phyloP scores from a whole-genome alignment of 371 early-diverging fungal genomes.

The Circinella umbellata region DNA sequence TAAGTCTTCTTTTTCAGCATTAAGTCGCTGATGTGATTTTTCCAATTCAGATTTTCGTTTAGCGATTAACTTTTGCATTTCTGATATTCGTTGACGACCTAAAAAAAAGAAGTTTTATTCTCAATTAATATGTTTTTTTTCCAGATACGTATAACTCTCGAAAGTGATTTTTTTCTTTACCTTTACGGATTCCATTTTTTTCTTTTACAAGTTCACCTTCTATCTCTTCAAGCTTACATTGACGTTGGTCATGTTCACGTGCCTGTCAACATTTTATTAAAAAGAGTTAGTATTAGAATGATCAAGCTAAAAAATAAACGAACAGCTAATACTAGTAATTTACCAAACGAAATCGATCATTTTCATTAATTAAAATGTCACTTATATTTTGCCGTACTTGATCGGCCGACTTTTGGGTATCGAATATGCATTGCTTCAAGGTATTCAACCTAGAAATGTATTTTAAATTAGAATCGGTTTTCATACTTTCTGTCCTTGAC shows the following conservation, averaged over 20 bases:
- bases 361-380: conserved; percentile 39
- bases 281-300: background rate
- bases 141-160: no score
- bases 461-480: no score
- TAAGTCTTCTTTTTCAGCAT: conserved; percentile 41
- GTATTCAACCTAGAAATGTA: conserved; percentile 44
- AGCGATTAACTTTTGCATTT: conserved; percentile 25
- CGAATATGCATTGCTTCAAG: conserved; percentile 60
- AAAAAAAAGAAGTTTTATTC: background rate
- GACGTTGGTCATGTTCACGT: conserved; percentile 38
- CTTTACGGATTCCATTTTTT: conserved; percentile 24
- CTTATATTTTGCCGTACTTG: conserved; percentile 54
- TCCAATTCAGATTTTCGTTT: conserved; percentile 26
- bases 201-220: conserved; percentile 21
- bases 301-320: background rate
- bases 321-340: background rate
- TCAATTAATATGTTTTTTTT: no score
- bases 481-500: no score
- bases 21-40: conserved; percentile 37
- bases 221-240: conserved; percentile 33
- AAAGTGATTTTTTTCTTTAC: conserved; percentile 5
- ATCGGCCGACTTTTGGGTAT: conserved; percentile 55
- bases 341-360: conserved; percentile 48
- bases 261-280: conserved; percentile 26
- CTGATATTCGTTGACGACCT: conserved; percentile 33